Base-by-base conservation (phyloP, 805 yeast species). In the Tetrapisispora arboricola region DNA sequence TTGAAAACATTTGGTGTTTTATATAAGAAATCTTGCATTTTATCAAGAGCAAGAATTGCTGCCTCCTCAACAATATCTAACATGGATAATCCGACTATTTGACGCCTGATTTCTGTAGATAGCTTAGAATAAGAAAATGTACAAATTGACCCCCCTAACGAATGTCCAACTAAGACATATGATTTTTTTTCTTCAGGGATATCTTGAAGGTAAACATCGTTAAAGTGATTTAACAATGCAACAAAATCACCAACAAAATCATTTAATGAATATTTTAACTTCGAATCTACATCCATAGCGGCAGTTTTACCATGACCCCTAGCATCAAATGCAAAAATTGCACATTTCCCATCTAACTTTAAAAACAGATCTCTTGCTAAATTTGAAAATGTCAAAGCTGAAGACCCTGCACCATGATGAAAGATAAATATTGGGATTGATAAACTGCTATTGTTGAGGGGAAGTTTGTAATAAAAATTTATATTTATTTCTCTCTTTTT, bases 391-490 rank as follows among this genome's bases (percentile, higher is more conserved):
- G 96, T 71, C 63, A 84, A 64, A 0, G 82, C 86, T 2, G 84
- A 75, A 0, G 96, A 87, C 0, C 97, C 98, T 1, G 96, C 96
- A 2, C 99, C 99, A 60, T 92, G 99, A 48, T 85, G 92, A 49
- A 79, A 77, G 2, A 92, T 63, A 49, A 84, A 77, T 1, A 86
- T 51, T 0, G 94, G 86, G 16, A 60, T 44, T 18, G 60, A 46
- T 1, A 42, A 27, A 5, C 38, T 40, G 9, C 48, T 43, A 1
- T 13, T 4, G 0, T 67, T 55, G 0, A 19, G 39, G 0, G 94
- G 88, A 0, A 75, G 66, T 8, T 65, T 65, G 49, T 68, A 83
- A 55, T 78, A 84, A 0, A 77, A 72, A 44, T 78, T 73, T 54
- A 78, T 74, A 6, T 43, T 30, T 30, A 50, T 47, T 28, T 47